Conservation (phyloP, 169 alveolate genomes). For the Cystoisospora suis region DNA sequence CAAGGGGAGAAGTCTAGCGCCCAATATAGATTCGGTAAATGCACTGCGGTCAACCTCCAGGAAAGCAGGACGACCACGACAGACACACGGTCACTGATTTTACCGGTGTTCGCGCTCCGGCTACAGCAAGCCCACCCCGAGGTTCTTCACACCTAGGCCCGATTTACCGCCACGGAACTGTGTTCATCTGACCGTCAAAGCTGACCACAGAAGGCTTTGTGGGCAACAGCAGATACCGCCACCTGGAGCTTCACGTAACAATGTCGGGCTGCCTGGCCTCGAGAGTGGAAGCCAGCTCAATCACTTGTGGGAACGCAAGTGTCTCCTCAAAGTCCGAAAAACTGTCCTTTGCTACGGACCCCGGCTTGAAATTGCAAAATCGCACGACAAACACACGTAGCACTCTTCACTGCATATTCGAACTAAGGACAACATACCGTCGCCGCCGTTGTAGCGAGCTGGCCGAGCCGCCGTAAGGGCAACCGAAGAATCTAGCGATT, state of each 20-base stretch:
- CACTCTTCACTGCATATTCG: neutral
- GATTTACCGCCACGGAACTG: too few relatives aligned
- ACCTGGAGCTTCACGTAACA: neutral
- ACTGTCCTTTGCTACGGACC: too few relatives aligned
- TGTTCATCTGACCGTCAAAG: too few relatives aligned
- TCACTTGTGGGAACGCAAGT: neutral
- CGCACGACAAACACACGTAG: neutral
- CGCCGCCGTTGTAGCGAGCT: constrained; percentile 16
- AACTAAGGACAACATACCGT: neutral
- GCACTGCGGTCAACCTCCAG: neutral
- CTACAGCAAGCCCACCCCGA: too few relatives aligned
- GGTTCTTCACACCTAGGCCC: too few relatives aligned
- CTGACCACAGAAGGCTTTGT: too few relatives aligned
- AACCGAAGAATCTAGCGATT: neutral
- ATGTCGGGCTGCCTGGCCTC: neutral
- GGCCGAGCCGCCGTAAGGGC: neutral
- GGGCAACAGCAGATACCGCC: too few relatives aligned
- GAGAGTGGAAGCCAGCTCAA: neutral
- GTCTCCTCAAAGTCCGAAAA: neutral
- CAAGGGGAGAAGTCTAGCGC: neutral
- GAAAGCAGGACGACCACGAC: too few relatives aligned
- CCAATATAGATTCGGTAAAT: neutral
- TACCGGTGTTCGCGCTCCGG: too few relatives aligned
- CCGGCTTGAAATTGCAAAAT: neutral
- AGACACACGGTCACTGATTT: too few relatives aligned